Conservation (phyloP, 2,329 filamentous ascomycete genomes). For the Arthrobotrys megalospora region DNA sequence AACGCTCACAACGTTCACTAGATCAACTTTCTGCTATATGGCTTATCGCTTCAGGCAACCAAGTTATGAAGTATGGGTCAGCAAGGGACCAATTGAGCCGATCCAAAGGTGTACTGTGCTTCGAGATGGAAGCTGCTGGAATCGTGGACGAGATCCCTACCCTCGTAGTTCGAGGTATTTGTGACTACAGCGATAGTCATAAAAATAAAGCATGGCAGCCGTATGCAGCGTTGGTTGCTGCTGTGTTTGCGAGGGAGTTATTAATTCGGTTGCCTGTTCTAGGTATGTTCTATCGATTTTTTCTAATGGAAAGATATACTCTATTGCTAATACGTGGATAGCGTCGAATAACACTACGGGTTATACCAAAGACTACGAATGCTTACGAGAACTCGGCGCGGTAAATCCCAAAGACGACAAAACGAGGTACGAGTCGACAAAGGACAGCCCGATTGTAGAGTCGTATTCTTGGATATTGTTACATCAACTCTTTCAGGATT, state of each 20-base stretch:
- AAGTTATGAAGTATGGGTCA: not conserved
- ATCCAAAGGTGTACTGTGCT: slow-evolving; percentile 23
- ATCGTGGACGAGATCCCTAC: not conserved
- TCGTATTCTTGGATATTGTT: not conserved
- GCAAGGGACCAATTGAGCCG: not conserved
- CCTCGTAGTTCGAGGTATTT: slow-evolving; percentile 1
- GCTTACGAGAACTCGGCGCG: not conserved
- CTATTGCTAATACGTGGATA: not conserved
- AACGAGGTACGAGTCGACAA: not conserved
- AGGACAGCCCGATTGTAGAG: not conserved
- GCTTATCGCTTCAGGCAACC: not conserved
- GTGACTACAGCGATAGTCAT: not conserved
- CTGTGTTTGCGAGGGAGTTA: slow-evolving; percentile 1
- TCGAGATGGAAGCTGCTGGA: slow-evolving; percentile 16
- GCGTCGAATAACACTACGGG: not conserved
- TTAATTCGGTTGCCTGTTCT: not conserved
- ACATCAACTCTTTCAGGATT: slow-evolving; percentile 64
- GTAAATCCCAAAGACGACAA: not conserved
- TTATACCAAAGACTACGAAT: not conserved
- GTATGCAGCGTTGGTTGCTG: slow-evolving; percentile 4
- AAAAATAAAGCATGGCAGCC: slow-evolving; percentile 15
- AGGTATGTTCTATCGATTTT: not conserved
- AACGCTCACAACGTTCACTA: not conserved
- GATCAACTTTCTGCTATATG: not conserved
- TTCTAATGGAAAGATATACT: not conserved